Evolutionary conservation across 352 stramenopile species (phyloP).

Genomic region (Phytopythium helicoides): DNA sequence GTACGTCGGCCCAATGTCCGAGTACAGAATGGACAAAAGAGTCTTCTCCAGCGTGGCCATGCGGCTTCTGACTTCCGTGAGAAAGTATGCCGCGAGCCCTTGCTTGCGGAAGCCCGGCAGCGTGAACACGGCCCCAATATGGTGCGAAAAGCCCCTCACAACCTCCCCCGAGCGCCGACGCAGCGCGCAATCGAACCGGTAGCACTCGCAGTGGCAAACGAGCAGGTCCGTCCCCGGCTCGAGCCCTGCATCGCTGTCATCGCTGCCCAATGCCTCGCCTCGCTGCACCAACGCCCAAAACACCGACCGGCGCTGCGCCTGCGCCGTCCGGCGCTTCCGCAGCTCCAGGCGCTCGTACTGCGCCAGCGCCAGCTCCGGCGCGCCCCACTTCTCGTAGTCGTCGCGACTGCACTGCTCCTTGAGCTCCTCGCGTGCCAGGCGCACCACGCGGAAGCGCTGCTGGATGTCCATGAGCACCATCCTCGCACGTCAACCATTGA

Average conservation of each 20-base stretch:
- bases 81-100: constrained; percentile 43
- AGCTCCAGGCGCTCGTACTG: constrained; percentile 48
- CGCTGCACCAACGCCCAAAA: constrained; percentile 55
- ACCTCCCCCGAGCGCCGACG: constrained; percentile 25
- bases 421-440: constrained; percentile 45
- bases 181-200: constrained; percentile 42
- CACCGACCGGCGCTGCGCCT: constrained; percentile 37
- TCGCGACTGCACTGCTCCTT: constrained; percentile 53
- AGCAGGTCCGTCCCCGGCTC: constrained; percentile 22
- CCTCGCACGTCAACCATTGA: no score
- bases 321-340: constrained; percentile 34
- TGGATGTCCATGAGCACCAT: no score
- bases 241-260: constrained; percentile 15
- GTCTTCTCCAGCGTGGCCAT: constrained; percentile 20
- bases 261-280: constrained; percentile 2
- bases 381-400: constrained; percentile 49
- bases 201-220: constrained; percentile 48
- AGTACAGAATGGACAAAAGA: constrained; percentile 47
- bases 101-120: constrained; percentile 34
- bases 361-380: constrained; percentile 23
- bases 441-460: constrained; percentile 44
- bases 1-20: constrained; percentile 47
- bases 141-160: constrained; percentile 39
- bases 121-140: constrained; percentile 59
- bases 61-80: constrained; percentile 23